These are phyloP conservation scores for Leucoagaricus sp. DNA, from an alignment of 1,284 basidiomycete species.

Conservation along the genomic window DNA sequence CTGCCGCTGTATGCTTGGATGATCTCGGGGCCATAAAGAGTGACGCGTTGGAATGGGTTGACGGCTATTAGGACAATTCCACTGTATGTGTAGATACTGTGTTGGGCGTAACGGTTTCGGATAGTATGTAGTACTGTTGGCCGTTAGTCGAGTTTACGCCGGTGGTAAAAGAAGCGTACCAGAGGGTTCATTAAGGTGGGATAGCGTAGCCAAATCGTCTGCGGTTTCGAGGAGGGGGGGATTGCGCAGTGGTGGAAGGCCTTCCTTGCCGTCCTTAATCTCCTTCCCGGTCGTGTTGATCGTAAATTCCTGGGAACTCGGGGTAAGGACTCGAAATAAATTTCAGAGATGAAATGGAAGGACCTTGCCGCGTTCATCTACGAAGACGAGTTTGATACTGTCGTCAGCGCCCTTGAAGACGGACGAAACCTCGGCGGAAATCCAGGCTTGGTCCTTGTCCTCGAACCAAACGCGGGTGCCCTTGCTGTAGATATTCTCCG, in stretches of 20 bases:
- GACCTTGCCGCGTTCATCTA: conserved; percentile 89
- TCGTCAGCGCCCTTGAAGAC: conserved; percentile 65
- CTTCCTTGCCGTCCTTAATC: conserved; percentile 72
- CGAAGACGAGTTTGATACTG: conserved; percentile 75
- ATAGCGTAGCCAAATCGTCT: conserved; percentile 97
- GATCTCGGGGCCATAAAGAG: conserved; percentile 93
- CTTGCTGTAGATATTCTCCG: conserved; percentile 85
- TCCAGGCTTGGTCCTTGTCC: conserved; percentile 92
- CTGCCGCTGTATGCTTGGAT: conserved; percentile 97
- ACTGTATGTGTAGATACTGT: conserved; percentile 98
- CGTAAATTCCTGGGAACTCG: conserved; percentile 60
- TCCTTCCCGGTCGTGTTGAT: conserved; percentile 79
- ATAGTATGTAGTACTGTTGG: conserved; percentile 91
- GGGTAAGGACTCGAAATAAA: conserved; percentile 18
- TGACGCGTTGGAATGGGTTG: conserved; percentile 96
- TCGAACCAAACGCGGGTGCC: conserved; percentile 88
- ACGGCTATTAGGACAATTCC: conserved; percentile 98
- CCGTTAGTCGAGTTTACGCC: conserved; percentile 10
- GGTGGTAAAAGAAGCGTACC: conserved; percentile 51
- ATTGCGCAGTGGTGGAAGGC: conserved; percentile 92
- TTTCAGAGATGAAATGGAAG: conserved; percentile 17
- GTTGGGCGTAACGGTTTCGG: conserved; percentile 93
- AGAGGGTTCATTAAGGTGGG: conserved; percentile 97
- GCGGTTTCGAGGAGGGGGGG: conserved; percentile 96
- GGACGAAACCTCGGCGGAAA: conserved; percentile 81